Evolutionary conservation across 164 flowering plant genomes (phyloP), one percentile per base, ranked within the genome.

Genomic region (Buxus sempervirens): DNA sequence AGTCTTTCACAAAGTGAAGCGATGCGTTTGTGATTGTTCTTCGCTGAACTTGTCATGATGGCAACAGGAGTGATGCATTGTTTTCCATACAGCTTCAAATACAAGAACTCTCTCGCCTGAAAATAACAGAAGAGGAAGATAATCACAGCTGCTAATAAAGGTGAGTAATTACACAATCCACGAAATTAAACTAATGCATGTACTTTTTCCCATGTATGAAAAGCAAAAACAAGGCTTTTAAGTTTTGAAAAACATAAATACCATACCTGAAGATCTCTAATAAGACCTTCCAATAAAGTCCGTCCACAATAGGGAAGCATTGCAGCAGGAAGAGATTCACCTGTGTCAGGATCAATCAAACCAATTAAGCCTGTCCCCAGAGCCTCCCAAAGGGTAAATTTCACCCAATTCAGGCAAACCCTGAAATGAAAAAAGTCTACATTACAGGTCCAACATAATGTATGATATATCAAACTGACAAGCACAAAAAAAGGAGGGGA

Each of bases 311-410:
- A 91, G 73, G 96, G 92, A 81, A 94, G 97, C 96, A 94, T 89
- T 61, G 98, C 98, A 76, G 98, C 96, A 59, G 98, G 98, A 74
- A 94, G 98, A 74, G 91, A 88, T 83, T 94, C 98, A 69, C 93
- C 93, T 28, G 98, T 87, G 66, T 78, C 79, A 66, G 87, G 82
- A 79, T 94, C 96, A 63, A 91, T 90, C 74, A 94, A 85, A 74
- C 96, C 97, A 76, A 94, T n/a, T n/a, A n/a, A 94, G 96, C 79
- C 98, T 85, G 72, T 94, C 98, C 61, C 92, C 98, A 41, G 96
- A 85, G 75, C 98, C 98, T 70, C 98, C 98, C 49, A 94, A 75
- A 64, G 98, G 97, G 83, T 94, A 94, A 61, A 94, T 91, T 84
- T 94, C 98, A 74, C 96, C 98, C 26, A 94, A 78, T 72, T 88